Percentiles rank a stretch among this genome's conserved stretches.
Evolutionary conservation across 257 asterid species (phyloP).

Genomic region (Scutellaria barbata): DNA sequence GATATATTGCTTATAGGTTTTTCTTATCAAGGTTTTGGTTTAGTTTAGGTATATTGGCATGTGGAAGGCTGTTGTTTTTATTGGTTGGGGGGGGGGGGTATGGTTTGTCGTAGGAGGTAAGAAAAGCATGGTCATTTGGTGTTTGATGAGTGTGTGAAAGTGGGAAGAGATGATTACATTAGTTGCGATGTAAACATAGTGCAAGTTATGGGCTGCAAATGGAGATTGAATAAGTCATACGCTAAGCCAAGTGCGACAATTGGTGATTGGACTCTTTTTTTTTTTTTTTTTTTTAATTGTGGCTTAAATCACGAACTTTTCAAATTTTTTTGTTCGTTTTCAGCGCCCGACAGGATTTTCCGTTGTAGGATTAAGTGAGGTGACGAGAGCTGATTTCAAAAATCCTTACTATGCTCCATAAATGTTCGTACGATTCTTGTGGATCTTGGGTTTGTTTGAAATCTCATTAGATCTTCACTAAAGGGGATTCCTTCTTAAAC

Average conservation of each 20-base stretch:
- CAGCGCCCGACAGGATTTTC: no score
- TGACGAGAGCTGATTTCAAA: no score
- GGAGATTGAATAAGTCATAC: constrained; percentile 64
- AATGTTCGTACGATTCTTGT: no score
- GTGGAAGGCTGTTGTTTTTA: constrained; percentile 30
- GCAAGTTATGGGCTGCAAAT: constrained; percentile 42
- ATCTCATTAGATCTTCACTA: no score
- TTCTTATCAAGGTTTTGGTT: constrained; percentile 19
- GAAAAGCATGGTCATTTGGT: constrained; percentile 50
- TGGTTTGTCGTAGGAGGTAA: constrained; percentile 63
- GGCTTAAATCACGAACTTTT: no score
- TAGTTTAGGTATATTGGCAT: constrained; percentile 14
- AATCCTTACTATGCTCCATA: no score
- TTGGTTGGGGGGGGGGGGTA: constrained; percentile 20
- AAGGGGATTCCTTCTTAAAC: no score
- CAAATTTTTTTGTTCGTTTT: no score
- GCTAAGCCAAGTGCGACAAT: constrained; percentile 49
- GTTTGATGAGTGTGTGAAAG: constrained; percentile 1
- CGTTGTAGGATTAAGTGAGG: no score
- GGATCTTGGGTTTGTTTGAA: no score
- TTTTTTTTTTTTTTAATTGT: no score
- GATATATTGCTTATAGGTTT: constrained; percentile 3
- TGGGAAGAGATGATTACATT: constrained; percentile 40
- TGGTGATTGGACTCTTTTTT: no score
- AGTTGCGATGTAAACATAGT: constrained; percentile 26